Base-by-base conservation (phyloP, 176 grass and related monocot genomes). In the Neostapfia colusana region DNA sequence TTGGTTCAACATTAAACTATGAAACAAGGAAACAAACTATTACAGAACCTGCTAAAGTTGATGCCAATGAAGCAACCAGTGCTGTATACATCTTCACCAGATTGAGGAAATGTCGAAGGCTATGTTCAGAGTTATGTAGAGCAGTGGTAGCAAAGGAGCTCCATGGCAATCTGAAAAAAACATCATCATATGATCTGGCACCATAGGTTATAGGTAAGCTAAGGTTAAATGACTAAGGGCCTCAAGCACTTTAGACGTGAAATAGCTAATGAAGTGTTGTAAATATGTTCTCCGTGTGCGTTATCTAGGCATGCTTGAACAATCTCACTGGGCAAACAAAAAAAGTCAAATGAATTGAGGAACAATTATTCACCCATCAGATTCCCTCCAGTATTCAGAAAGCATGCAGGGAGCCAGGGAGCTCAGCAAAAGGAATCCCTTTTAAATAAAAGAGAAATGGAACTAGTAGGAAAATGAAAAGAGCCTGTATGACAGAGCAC, bases 21-120 rank as follows among this genome's bases (percentile, higher is more conserved):
- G 31, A 31, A 31, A 3, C 31, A 3, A 31, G 25, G 39, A 67
- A 37, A 38, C 45, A 63, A 37, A 44, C 11, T 40, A 42, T 26
- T 67, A 79, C 25, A 41, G 39, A 84, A 92, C 95, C 95, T 94
- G 95, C 91, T 67, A 95, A 62, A 57, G 95, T 99, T 79, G 87
- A 41, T 74, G 91, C 86, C 70, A 95, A 62, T 5, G 91, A 99
- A 78, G 91, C 87, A 84, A 99, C 77, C 71, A 99, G 60, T 67
- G 95, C 95, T 27, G 91, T 90, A 74, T 91, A 92, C 79, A 95
- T 86, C 87, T 98, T 98, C 77, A 98, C 89, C 55, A 98, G 85
- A 90, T 88, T 88, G 76, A 23, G 70, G 91, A 90, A 80, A 99
- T 92, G 80, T 95, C 95, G 89, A 99, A 99, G 49, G 87, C 87